These are phyloP conservation scores for Microbotryum saponariae DNA, from an alignment of 1,284 basidiomycete genomes.

Conservation along the genomic window DNA sequence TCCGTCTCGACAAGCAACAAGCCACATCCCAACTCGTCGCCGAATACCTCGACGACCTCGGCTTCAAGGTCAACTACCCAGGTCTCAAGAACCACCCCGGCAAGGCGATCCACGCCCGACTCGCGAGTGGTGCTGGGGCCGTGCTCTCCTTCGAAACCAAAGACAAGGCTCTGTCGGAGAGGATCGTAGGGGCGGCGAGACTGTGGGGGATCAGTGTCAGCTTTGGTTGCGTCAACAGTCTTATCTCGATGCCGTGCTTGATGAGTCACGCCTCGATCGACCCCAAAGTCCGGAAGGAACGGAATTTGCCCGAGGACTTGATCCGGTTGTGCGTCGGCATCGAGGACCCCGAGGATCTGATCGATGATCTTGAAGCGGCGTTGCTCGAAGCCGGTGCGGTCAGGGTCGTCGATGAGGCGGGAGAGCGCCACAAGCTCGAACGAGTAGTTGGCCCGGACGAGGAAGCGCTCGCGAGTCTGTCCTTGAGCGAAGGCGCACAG, in stretches of 20 bases:
- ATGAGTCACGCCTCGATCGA: conserved; percentile 99
- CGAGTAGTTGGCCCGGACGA: conserved; percentile 17
- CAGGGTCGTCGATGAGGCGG: conserved; percentile 39
- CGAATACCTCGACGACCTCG: conserved; percentile 73
- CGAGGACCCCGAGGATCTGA: conserved; percentile 83
- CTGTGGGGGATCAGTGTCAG: conserved; percentile 97
- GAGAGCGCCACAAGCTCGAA: conserved; percentile 31
- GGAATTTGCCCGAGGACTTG: conserved; percentile 92
- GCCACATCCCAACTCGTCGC: conserved; percentile 76
- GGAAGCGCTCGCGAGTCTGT: neutral
- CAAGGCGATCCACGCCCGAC: conserved; percentile 76
- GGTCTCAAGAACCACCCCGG: conserved; percentile 77
- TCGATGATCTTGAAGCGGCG: conserved; percentile 91
- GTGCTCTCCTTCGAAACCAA: conserved; percentile 93
- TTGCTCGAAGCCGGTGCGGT: conserved; percentile 88
- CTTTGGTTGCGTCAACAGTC: conserved; percentile 94
- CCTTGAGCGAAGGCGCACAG: neutral
- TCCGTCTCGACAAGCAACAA: conserved; percentile 95
- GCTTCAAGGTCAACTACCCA: conserved; percentile 91
- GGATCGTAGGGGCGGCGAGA: conserved; percentile 82
- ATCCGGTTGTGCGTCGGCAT: conserved; percentile 98
- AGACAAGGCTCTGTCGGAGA: conserved; percentile 80
- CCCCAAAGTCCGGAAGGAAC: conserved; percentile 78
- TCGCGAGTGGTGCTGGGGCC: conserved; percentile 82
- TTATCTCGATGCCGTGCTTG: conserved; percentile 99